Base-by-base conservation (phyloP, 371 early-diverging fungal species). In the Mucor mucedo region DNA sequence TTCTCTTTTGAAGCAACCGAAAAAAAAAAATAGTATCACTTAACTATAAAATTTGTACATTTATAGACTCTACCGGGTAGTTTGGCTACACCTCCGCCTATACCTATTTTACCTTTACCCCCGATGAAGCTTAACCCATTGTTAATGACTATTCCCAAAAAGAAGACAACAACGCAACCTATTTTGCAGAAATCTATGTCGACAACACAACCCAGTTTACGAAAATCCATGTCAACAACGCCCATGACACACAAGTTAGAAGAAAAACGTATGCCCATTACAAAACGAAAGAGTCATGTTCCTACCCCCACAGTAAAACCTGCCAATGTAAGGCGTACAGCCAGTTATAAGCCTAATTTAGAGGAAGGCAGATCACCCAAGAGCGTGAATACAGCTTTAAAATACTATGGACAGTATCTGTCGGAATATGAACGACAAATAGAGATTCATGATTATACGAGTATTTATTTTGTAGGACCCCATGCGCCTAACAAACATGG, bases 401-500 rank as follows among this genome's bases (percentile, higher is more conserved):
- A 71, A 52, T 69, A 71, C 27, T 75, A 75, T 44, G 62, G 66
- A 0, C 66, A 65, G 28, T 80, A 83, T 55, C 66, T 95, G 28
- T 92, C 90, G 14, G 64, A 79, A n/a, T 89, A 89, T 50, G 97
- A 96, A 73, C 87, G 89, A 50, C 77, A 80, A 9, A 42, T 61
- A 3, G 97, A 96, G 77, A 91, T 96, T 47, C 74, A 87, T 5
- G 85, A 87, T 13, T 96, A 80, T 53, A 77, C 78, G 5, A 83
- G 89, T 39, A 82, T 96, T 14, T 95, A 93, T 71, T 96, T 91
- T 73, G 85, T 90, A 48, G 95, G 96, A 41, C 85, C 84, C 35
- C 84, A 87, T 60, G 84, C 85, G 4, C 67, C 76, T 32, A 84
- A 80, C 61, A 72, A 67, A 7, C 58, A 72, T n/a, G 53, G 53